A percentile compares a stretch with the other conserved stretches of the same genome.
phyloP scores from a whole-genome alignment of 129 eudicot species.

The Tagetes patula region DNA sequence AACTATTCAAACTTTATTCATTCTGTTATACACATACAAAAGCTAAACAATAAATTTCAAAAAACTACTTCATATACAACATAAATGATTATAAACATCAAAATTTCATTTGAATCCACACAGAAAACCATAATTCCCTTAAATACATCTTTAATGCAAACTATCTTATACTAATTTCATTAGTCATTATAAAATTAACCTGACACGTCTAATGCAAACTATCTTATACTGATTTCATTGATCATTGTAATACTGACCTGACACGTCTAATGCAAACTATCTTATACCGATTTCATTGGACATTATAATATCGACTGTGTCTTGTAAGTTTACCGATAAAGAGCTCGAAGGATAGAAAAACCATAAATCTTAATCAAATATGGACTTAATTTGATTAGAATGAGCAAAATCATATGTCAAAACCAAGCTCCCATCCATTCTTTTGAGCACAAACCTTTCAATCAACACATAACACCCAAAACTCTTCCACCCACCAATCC shows the following conservation, averaged over 20 bases:
- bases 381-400: constrained; percentile 40
- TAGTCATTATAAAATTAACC: too few species aligned
- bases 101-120: not conserved
- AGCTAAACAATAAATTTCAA: not conserved
- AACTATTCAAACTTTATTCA: not conserved
- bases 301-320: too few species aligned
- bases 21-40: not conserved
- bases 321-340: too few species aligned
- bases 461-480: constrained; percentile 67
- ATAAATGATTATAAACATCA: not conserved
- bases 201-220: too few species aligned
- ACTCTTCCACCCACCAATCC: constrained; percentile 44
- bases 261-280: too few species aligned
- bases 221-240: too few species aligned
- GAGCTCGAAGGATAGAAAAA: too few species aligned
- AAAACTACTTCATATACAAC: not conserved
- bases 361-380: constrained; percentile 37
- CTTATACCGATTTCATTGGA: too few species aligned
- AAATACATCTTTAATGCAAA: too few species aligned
- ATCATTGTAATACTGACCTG: too few species aligned
- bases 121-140: too few species aligned
- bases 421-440: constrained; percentile 70
- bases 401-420: constrained; percentile 61
- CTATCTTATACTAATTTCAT: too few species aligned
- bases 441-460: constrained; percentile 72